Evolutionary conservation across 495 filamentous ascomycete genomes (phyloP).

Genomic region (Aspergillus carlsbadensis): DNA sequence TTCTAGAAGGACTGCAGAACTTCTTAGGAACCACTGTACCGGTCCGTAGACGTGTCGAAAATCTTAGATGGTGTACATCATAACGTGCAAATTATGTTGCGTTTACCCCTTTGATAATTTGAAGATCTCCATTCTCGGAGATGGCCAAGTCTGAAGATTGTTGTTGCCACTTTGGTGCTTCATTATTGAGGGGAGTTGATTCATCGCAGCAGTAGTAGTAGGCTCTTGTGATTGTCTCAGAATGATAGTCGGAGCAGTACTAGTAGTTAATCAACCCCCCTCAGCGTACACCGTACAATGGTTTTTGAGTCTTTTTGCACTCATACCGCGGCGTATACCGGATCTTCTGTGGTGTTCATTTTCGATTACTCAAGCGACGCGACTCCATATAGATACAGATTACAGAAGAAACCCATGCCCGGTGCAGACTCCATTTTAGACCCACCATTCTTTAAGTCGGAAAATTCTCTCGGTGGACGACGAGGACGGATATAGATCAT

Average conservation of each 20-base stretch:
- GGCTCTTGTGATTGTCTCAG: not conserved
- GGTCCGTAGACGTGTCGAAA: too few species aligned
- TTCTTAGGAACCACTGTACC: too few species aligned
- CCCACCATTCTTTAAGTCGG: constrained; percentile 13
- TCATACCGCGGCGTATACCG: not conserved
- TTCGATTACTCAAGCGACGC: too few species aligned
- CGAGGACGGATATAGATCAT: not conserved
- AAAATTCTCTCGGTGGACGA: constrained; percentile 2
- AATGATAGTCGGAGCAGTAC: not conserved
- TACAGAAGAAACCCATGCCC: not conserved
- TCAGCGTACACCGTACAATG: too few species aligned
- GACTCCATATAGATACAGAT: not conserved
- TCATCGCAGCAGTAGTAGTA: not conserved
- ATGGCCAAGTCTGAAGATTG: not conserved
- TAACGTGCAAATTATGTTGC: too few species aligned
- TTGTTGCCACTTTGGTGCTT: not conserved
- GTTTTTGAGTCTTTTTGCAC: too few species aligned
- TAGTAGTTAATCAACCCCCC: too few species aligned
- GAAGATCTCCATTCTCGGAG: too few species aligned
- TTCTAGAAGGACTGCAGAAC: constrained; percentile 7
- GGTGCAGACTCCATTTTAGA: not conserved
- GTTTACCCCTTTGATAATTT: not conserved
- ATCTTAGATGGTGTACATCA: too few species aligned
- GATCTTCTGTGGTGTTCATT: not conserved
- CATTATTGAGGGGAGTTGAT: not conserved